Conservation (phyloP, 768 basidiomycete species). For the Leucogyrophana mollusca region DNA sequence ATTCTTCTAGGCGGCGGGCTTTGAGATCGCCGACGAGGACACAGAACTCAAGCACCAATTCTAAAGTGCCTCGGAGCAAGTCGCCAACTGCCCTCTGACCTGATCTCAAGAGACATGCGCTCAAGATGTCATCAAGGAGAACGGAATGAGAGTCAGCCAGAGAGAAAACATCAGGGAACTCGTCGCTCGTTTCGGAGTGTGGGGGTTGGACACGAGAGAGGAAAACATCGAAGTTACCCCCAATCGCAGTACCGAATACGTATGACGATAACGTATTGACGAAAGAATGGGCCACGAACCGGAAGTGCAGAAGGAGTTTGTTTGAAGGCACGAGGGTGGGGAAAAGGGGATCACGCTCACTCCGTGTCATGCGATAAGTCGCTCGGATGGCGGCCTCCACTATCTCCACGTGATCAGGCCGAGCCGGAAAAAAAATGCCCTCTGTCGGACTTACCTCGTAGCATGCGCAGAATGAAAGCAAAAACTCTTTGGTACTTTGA, state of each 20-base stretch:
- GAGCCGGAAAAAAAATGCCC: background rate
- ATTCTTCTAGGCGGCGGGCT: constrained; percentile 55
- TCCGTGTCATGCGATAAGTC: constrained; percentile 62
- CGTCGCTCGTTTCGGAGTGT: constrained; percentile 12
- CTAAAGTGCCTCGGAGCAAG: constrained; percentile 58
- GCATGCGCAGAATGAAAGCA: constrained; percentile 72
- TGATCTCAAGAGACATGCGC: constrained; percentile 70
- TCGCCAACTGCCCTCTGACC: constrained; percentile 67
- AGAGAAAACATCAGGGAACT: constrained; percentile 72
- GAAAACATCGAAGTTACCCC: constrained; percentile 74
- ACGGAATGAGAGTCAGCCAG: constrained; percentile 65
- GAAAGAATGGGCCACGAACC: constrained; percentile 74
- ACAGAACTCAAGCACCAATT: constrained; percentile 65
- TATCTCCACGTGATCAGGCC: constrained; percentile 21
- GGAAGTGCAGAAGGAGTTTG: constrained; percentile 61
- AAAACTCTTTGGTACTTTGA: constrained; percentile 87
- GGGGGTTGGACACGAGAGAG: constrained; percentile 37
- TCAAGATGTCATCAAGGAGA: constrained; percentile 73
- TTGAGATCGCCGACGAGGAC: constrained; percentile 62
- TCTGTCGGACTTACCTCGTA: constrained; percentile 69
- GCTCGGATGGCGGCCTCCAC: constrained; percentile 69
- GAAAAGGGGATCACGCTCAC: constrained; percentile 47
- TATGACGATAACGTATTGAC: constrained; percentile 66
- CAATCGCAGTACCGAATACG: constrained; percentile 79
- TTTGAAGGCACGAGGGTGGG: constrained; percentile 53